These are phyloP conservation scores for Gilbertella persicaria DNA, from an alignment of 371 early-diverging fungal species.

Conservation along the genomic window DNA sequence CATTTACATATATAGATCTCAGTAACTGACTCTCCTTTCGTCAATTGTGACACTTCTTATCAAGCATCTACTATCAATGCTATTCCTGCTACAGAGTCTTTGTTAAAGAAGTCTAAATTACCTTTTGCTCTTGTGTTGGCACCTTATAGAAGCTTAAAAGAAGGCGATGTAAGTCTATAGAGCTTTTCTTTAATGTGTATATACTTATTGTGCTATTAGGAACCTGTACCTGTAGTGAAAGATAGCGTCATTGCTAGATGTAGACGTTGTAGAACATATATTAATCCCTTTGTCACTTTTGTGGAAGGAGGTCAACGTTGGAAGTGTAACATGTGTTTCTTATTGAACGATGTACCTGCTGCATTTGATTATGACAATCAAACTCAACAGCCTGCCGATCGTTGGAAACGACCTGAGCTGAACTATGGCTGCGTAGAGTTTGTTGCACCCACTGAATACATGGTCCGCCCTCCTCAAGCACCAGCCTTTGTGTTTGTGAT, in stretches of 20 bases:
- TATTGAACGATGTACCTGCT: constrained; percentile 88
- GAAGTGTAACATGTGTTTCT: constrained; percentile 95
- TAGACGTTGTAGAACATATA: constrained; percentile 93
- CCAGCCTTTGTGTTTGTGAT: constrained; percentile 91
- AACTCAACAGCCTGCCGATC: constrained; percentile 78
- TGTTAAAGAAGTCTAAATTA: constrained; percentile 82
- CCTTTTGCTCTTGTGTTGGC: constrained; percentile 90
- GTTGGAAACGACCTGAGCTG: constrained; percentile 86
- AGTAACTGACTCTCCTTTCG: constrained; percentile 67
- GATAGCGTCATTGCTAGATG: constrained; percentile 91
- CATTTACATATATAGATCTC: constrained; percentile 47
- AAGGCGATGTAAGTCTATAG: constrained; percentile 49
- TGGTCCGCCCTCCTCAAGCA: constrained; percentile 89
- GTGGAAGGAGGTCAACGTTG: constrained; percentile 92
- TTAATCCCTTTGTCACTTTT: constrained; percentile 94
- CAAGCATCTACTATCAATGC: constrained; percentile 91
- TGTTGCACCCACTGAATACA: constrained; percentile 77
- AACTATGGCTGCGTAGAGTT: constrained; percentile 91
- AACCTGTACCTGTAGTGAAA: constrained; percentile 80
- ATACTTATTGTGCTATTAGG: constrained; percentile 32
- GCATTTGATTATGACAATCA: constrained; percentile 90
- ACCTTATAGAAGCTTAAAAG: constrained; percentile 71
- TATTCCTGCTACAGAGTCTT: constrained; percentile 78
- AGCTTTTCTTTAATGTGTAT: too few species aligned
- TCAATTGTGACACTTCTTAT: constrained; percentile 76